Evolutionary conservation across 2,329 filamentous ascomycete genomes (phyloP).

Genomic region (Sarocladium kiliense): DNA sequence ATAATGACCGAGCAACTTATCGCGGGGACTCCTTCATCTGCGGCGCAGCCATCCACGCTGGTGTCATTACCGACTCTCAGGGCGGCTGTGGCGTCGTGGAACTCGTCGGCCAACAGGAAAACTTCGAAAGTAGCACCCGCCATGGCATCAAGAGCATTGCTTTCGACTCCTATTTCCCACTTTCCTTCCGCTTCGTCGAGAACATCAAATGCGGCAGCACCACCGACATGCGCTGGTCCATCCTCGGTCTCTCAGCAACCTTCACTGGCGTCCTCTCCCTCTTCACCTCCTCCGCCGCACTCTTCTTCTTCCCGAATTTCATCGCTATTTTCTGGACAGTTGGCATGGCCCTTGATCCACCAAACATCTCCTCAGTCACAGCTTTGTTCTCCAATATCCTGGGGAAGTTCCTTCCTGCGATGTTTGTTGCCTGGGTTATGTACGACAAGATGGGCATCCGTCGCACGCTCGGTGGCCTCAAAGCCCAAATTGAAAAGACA

Average conservation of each 20-base stretch:
- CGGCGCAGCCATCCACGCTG: slow-evolving; percentile 77
- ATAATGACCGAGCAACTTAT: slow-evolving; percentile 55
- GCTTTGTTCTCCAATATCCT: slow-evolving; percentile 71
- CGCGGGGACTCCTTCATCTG: slow-evolving; percentile 88
- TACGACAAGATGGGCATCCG: slow-evolving; percentile 77
- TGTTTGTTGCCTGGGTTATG: slow-evolving; percentile 82
- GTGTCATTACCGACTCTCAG: slow-evolving; percentile 62
- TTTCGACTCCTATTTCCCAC: slow-evolving; percentile 87
- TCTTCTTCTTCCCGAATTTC: slow-evolving; percentile 85
- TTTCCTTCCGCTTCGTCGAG: slow-evolving; percentile 71
- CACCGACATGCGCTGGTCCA: slow-evolving; percentile 75
- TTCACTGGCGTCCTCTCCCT: slow-evolving; percentile 76
- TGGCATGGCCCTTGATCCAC: slow-evolving; percentile 83
- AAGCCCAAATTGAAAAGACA: slow-evolving; percentile 84
- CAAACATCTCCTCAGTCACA: slow-evolving; percentile 60
- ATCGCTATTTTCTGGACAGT: slow-evolving; percentile 83
- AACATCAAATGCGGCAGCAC: slow-evolving; percentile 59
- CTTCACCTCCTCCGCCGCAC: slow-evolving; percentile 69
- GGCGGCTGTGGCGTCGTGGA: slow-evolving; percentile 81
- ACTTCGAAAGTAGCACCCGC: slow-evolving; percentile 59
- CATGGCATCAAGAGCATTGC: slow-evolving; percentile 70
- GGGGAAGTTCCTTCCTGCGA: slow-evolving; percentile 79
- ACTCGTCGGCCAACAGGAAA: slow-evolving; percentile 61
- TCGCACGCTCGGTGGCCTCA: slow-evolving; percentile 65
- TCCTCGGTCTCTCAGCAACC: slow-evolving; percentile 74